Evolutionary conservation across 768 basidiomycete genomes (phyloP), one percentile per base, ranked within the genome.

Genomic region (button mushroom (Agaricus bisporus)): DNA sequence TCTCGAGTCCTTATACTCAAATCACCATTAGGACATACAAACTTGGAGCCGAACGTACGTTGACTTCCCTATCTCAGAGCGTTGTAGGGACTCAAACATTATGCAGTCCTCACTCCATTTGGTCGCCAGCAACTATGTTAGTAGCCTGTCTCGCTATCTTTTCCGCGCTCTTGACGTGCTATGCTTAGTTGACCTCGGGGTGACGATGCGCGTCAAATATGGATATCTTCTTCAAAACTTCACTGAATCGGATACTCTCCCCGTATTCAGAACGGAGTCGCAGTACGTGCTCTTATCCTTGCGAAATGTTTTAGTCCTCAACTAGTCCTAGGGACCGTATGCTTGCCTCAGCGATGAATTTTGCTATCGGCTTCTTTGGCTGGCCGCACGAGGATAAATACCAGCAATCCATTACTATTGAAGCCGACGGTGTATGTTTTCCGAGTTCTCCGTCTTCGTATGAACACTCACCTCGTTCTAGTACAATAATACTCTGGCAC

Each of bases 401-500:
- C 61, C 83, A 89, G 57, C 83, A 91, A 64, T 81, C 82, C 43
- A 82, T 91, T 49, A 88, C 79, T 18, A 86, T 91, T 44, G 88
- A 92, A 65, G 76, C 70, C 10, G 42, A 68, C 0, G 80, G 77
- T 4, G 88, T 75, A 72, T 63, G 82, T 59, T 57, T 49, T 37
- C 11, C 26, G 29, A 8, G 29, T 25, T 38, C 52, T 37, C 45
- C n/a, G 20, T 35, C 26, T 14, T 38, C 20, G 15, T 11, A 43
- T 64, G 50, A 55, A 62, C 55, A 28, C 48, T 17, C 32, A 29
- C 20, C 29, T 10, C n/a, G 49, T 8, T 56, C 7, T 45, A 87
- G 78, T 88, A 86, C 63, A 91, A 91, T 68, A 88, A 88, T 64
- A 93, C 93, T 1, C 80, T 97, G 4, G 78, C 91, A 0, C 93